A percentile compares a stretch with the other conserved stretches of the same genome.
These are phyloP conservation scores for Wickerhamomyces alni DNA, from an alignment of 805 yeast genomes.

Conservation along the genomic window DNA sequence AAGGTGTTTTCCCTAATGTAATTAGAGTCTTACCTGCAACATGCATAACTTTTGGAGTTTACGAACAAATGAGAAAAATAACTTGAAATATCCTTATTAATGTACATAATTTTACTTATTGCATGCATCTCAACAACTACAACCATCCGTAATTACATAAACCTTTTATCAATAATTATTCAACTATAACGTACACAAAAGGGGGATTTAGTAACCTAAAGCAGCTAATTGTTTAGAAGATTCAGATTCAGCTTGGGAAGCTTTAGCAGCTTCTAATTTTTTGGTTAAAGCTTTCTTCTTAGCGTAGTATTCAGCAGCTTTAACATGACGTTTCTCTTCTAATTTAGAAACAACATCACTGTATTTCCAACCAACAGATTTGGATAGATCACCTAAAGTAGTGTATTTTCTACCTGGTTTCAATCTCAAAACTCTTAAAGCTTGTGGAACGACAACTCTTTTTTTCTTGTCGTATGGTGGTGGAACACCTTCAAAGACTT, in stretches of 20 bases:
- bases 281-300: slow-evolving; percentile 95
- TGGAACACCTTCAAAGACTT: slow-evolving; percentile 99
- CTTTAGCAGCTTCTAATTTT: slow-evolving; percentile 84
- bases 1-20: slow-evolving; percentile 75
- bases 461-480: slow-evolving; percentile 99
- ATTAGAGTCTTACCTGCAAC: slow-evolving; percentile 89
- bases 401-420: slow-evolving; percentile 99
- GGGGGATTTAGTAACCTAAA: slow-evolving; percentile 75
- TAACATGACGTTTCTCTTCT: slow-evolving; percentile 99
- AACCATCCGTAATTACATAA: background rate
- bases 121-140: too few relatives aligned
- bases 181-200: slow-evolving; percentile 3
- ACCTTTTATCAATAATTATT: slow-evolving; percentile 3
- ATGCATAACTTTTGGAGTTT: slow-evolving; percentile 80
- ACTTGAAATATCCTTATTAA: slow-evolving; percentile 2
- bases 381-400: slow-evolving; percentile 92
- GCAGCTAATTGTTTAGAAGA: slow-evolving; percentile 92
- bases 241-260: slow-evolving; percentile 84
- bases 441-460: slow-evolving; percentile 99
- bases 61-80: slow-evolving; percentile 50
- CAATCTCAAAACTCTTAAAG: slow-evolving; percentile 97
- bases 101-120: too few relatives aligned
- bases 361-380: slow-evolving; percentile 99
- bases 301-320: slow-evolving; percentile 98
- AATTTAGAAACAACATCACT: slow-evolving; percentile 94